Evolutionary conservation across 805 yeast species (phyloP), one percentile per base, ranked within the genome.

Genomic region (Kuraishia cidri): DNA sequence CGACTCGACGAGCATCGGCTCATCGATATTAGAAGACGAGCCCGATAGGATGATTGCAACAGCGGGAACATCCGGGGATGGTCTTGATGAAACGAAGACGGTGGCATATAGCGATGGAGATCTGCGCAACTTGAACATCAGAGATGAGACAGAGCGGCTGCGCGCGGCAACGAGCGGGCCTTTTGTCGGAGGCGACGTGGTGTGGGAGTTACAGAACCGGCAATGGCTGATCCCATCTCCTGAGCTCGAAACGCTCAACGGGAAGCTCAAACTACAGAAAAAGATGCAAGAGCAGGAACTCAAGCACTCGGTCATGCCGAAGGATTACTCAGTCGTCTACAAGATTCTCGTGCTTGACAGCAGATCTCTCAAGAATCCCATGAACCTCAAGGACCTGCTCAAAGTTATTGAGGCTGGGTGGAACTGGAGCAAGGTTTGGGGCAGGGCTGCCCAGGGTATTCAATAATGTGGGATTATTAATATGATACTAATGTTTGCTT

Each of bases 321-420:
- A 70, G 30, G 66, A 70, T 35, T 78, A 77, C 43, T 58, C 71
- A 3, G 66, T 72, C 14, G 68, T 90, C 7, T 90, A 86, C 54
- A 69, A 69, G 35, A 70, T 70, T 41, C 60, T 90, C 44, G 80
- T 88, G 18, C 72, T 79, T 28, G 79, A 80, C 46, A 78, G 79
- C 24, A 75, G 76, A 44, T 66, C 72, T 5, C 64, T 90, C 45
- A 78, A 74, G 45, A 63, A 63, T 35, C 83, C 87, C 11, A 62
- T 90, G 56, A 85, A 83, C 52, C 66, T 90, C 45, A 64, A 62
- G 37, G 95, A 86, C 50, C 74, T 82, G 26, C 50, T 86, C 32
- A 69, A 69, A 41, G 71, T 88, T 16, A 69, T 88, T 26, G 76
- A 84, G 45, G 72, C 81, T 3, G 96, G 96, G 13, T 88, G 97